Evolutionary conservation across 179 eudicot genomes (phyloP).

Genomic region (Sideroxylon spinosum): DNA sequence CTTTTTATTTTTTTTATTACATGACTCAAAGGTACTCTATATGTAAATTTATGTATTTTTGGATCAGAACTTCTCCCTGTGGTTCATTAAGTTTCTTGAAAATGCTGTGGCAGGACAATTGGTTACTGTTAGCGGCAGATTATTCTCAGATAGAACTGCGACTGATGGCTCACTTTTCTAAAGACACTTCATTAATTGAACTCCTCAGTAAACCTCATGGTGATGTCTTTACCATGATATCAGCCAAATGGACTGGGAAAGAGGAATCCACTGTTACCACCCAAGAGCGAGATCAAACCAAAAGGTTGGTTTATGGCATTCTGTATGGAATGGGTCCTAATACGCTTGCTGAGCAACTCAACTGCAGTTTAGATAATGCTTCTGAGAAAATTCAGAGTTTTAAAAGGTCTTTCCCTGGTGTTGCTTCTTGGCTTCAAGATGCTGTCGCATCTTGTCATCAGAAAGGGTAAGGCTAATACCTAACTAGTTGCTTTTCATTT

Average conservation of each 20-base stretch:
- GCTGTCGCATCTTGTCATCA: conserved; percentile 72
- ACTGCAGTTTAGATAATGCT: conserved; percentile 78
- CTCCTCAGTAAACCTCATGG: conserved; percentile 65
- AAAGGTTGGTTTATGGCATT: conserved; percentile 87
- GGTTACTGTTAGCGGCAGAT: conserved; percentile 92
- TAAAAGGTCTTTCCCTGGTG: conserved; percentile 79
- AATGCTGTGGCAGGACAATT: conserved; percentile 62
- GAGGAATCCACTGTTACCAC: conserved; percentile 51
- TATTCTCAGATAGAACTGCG: conserved; percentile 96
- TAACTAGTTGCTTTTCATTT: background rate
- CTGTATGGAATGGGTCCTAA: conserved; percentile 95
- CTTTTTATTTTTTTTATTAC: conserved; percentile 6
- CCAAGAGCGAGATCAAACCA: conserved; percentile 88
- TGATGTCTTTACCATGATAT: conserved; percentile 83
- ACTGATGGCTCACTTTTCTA: conserved; percentile 95
- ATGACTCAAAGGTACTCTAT: background rate
- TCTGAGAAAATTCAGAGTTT: conserved; percentile 67
- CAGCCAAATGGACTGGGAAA: conserved; percentile 85
- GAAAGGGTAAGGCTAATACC: conserved; percentile 51
- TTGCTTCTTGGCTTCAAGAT: conserved; percentile 91
- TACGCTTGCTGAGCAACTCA: conserved; percentile 79
- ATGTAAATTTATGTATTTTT: background rate
- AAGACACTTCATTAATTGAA: conserved; percentile 63
- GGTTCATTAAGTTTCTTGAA: conserved; percentile 1
- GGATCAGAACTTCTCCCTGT: background rate